Evolutionary conservation across 1,284 basidiomycete genomes (phyloP), one percentile per base, ranked within the genome.

Genomic region (Phylloboletellus chloephorus): DNA sequence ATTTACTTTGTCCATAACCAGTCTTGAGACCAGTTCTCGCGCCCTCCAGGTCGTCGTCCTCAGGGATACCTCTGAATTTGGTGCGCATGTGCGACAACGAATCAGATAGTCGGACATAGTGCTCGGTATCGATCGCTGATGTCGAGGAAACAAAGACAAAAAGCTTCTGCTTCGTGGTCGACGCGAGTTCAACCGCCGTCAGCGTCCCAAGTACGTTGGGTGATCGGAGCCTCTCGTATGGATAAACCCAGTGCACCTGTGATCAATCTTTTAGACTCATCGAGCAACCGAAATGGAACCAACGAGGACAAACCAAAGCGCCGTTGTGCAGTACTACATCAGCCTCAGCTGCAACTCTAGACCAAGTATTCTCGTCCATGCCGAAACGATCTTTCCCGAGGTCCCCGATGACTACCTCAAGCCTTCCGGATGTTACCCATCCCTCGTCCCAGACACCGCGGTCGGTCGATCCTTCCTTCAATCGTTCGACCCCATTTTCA

Each of bases 221-320:
- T 1, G 85, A 75, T 12, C 94, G 86, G 25, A 99, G 75, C 64
- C 86, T 92, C 61, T 91, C 85, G 67, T 99, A 99, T 0, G 94
- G 92, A 65, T 98, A 98, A 3, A 98, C 91, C 96, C 96, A 99
- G 61, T 98, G 96, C 11, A 98, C 88, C 88, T 90, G 49, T 10
- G 11, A 30, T 22, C 28, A 1, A 21, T 12, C 8, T 5, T 22
- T 39, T 13, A 46, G 24, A 45, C 15, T 17, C 38, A 21, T 32
- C n/a, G 39, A 17, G 21, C 6, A 17, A 5, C 3, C 9, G 25
- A 12, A 30, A 20, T 29, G 29, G 31, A 39, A 15, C 5, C 10
- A 17, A 23, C 17, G 12, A 26, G 15, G 12, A 68, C 84, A 51
- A 53, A 92, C 96, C 61, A 98, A 68, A 16, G 96, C 96, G 32